Evolutionary conservation across 495 filamentous ascomycete genomes (phyloP).

Genomic region (Parathielavia hyrcaniae): DNA sequence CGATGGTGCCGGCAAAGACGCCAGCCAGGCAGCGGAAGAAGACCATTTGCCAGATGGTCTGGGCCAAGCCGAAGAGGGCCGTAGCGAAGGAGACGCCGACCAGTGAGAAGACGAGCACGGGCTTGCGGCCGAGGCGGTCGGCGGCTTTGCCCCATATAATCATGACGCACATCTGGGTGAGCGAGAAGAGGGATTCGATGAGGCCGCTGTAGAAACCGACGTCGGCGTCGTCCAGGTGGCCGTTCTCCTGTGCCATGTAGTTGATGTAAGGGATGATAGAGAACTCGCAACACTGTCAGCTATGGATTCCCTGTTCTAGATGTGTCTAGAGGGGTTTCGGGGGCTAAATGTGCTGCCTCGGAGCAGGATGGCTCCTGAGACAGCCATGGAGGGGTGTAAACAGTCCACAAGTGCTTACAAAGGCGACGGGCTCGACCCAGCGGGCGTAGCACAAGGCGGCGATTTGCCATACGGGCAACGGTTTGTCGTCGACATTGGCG

Average conservation of each 20-base stretch:
- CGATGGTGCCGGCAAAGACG: slow-evolving; percentile 60
- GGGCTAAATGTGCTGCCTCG: no score
- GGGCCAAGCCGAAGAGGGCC: slow-evolving; percentile 56
- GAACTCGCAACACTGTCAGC: no score
- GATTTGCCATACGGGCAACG: slow-evolving; percentile 55
- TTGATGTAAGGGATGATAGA: slow-evolving; percentile 70
- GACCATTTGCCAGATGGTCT: slow-evolving; percentile 59
- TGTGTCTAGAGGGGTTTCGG: no score
- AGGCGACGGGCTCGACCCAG: slow-evolving; percentile 65
- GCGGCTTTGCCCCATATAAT: slow-evolving; percentile 56
- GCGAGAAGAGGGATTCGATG: slow-evolving; percentile 65
- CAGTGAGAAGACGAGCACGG: slow-evolving; percentile 57
- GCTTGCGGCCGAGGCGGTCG: slow-evolving; percentile 63
- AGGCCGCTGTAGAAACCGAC: slow-evolving; percentile 67
- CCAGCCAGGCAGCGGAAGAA: slow-evolving; percentile 59
- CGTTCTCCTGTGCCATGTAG: slow-evolving; percentile 59
- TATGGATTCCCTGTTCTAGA: no score
- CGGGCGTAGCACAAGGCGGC: slow-evolving; percentile 60
- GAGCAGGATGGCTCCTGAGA: no score
- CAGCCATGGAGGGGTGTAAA: no score
- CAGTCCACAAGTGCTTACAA: no score
- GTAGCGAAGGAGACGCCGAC: slow-evolving; percentile 52
- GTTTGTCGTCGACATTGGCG: slow-evolving; percentile 30
- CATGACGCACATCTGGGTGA: slow-evolving; percentile 57
- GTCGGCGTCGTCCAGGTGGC: slow-evolving; percentile 48